Base-by-base conservation (phyloP, 2,329 filamentous ascomycete genomes). In the Mycogone perniciosa region DNA sequence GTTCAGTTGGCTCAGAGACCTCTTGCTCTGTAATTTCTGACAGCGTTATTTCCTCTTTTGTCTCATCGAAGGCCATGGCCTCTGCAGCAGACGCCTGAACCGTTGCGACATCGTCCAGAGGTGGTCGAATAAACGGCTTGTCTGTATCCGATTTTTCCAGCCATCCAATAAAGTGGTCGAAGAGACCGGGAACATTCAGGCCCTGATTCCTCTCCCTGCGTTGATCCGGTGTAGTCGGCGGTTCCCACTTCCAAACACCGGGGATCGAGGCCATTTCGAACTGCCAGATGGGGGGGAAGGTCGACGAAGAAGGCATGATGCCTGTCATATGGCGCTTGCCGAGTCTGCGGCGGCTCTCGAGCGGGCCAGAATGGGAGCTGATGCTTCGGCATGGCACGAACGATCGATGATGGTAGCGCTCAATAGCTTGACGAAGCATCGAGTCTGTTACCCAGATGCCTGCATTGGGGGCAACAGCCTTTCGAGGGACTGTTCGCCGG, bases 291-390 rank as follows among this genome's bases (percentile, higher is more conserved):
- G 72, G 68, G 11, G 69, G 62, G 13, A 64, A 66, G 6, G 66
- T 58, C 4, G 61, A 59, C 26, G 71, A 62, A 7, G 67, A 60
- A 29, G 74, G 69, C 49, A 75, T 66, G 52, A 79, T 62, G 46
- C 72, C 77, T 20, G 74, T 76, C 71, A 82, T 79, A 46, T 72
- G 73, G 50, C 79, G 73, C 60, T 72, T 79, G 34, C 77, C 76
- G 20, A 75, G 59, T 6, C 79, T 72, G 31, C 75, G 76, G 31
- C 76, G 73, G 59, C 71, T 74, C 64, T 82, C 80, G 55, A 82
- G 67, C 1, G 79, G 78, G 0, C 79, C 79, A 0, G 76, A 74
- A 6, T 74, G 68, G 29, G 73, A 76, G 58, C 68, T 71, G 9
- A 73, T 54, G 31, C 53, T 58, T 44, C 71, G 64, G 27, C 56